Percentiles rank a stretch among this genome's conserved stretches.
Conservation (phyloP, 78 protist species). For the Chrysochromulina parva region DNA sequence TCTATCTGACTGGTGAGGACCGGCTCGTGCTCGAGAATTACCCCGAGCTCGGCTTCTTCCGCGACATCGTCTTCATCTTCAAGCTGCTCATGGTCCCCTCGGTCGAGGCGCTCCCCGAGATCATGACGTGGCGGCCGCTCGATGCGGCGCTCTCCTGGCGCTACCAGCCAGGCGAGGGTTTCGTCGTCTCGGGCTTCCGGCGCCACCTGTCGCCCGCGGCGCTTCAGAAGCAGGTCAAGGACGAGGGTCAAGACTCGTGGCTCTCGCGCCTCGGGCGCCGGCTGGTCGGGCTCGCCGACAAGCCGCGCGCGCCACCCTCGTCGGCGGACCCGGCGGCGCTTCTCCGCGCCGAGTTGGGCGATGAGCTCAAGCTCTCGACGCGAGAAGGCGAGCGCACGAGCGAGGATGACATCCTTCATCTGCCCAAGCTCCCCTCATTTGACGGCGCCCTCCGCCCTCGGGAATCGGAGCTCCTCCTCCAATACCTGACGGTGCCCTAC, state of each 20-base stretch:
- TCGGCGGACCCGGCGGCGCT: constrained; percentile 42
- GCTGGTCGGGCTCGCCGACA: neutral
- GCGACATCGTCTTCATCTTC: constrained; percentile 51
- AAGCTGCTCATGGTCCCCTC: constrained; percentile 37
- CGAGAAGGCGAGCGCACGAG: neutral
- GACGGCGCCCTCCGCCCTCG: constrained; percentile 42
- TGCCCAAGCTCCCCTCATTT: constrained; percentile 49
- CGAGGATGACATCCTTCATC: constrained; percentile 63
- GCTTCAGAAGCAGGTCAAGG: neutral
- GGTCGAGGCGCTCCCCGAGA: constrained; percentile 4
- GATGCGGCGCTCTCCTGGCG: neutral
- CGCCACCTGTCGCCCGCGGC: neutral
- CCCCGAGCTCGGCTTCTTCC: constrained; percentile 48
- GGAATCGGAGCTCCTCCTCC: constrained; percentile 62
- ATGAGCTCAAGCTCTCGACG: neutral
- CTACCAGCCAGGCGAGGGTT: neutral
- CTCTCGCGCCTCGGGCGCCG: neutral
- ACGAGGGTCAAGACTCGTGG: neutral
- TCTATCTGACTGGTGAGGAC: neutral
- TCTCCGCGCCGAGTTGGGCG: neutral
- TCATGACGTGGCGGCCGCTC: neutral
- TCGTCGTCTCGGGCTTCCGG: constrained; percentile 17
- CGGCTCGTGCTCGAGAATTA: constrained; percentile 32
- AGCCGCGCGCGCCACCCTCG: constrained; percentile 37
- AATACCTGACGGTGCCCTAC: constrained; percentile 66